phyloP scores from a whole-genome alignment of 805 yeast species.

The Vanderwaltozyma polyspora region DNA sequence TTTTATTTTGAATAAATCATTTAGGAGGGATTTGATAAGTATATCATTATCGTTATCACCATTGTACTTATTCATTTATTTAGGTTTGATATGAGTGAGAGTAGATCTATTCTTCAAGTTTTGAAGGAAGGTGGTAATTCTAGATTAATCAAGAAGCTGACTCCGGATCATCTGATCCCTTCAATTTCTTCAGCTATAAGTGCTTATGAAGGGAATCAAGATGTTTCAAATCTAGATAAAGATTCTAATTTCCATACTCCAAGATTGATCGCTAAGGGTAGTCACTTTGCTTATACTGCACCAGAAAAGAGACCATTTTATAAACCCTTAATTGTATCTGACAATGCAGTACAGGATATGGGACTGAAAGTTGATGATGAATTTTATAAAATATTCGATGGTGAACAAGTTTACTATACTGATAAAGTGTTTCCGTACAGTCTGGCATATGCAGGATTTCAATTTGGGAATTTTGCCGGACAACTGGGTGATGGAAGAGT shows the following conservation, averaged over 20 bases:
- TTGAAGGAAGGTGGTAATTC: constrained; percentile 18
- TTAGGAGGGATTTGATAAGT: too few species aligned
- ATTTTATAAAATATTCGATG: constrained; percentile 49
- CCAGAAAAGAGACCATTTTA: constrained; percentile 54
- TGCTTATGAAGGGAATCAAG: too few species aligned
- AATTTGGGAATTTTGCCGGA: constrained; percentile 93
- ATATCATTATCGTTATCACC: too few species aligned
- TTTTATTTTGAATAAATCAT: too few species aligned
- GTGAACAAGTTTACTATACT: constrained; percentile 37
- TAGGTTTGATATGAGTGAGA: too few species aligned
- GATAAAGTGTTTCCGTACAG: constrained; percentile 62
- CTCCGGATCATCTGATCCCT: constrained; percentile 25
- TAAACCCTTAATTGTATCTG: constrained; percentile 46
- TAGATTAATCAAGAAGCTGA: constrained; percentile 13
- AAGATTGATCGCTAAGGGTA: constrained; percentile 38
- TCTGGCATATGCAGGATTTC: constrained; percentile 91
- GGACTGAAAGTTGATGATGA: constrained; percentile 40
- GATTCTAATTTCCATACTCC: constrained; percentile 34
- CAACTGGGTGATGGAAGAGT: constrained; percentile 96
- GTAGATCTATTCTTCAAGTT: constrained; percentile 13
- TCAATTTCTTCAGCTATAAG: constrained; percentile 21
- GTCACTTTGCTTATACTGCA: constrained; percentile 60
- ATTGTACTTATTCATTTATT: too few species aligned
- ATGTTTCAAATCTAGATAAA: too few species aligned
- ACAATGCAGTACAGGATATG: constrained; percentile 49